These are phyloP conservation scores for Mucor irregularis DNA, from an alignment of 371 early-diverging fungal species.

Conservation along the genomic window DNA sequence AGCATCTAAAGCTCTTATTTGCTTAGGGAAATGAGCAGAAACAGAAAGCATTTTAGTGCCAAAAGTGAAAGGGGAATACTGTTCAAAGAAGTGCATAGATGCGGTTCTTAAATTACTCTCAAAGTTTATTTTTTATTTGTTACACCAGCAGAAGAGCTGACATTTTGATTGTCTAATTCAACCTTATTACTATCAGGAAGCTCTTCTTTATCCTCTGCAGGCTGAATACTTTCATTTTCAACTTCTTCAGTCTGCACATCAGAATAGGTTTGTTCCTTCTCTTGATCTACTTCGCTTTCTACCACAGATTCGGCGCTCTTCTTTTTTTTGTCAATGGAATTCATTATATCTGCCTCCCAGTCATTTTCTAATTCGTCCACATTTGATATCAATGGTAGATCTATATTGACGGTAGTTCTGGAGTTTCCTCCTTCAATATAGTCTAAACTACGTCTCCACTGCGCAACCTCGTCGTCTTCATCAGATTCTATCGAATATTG, in stretches of 20 bases:
- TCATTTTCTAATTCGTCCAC: not conserved
- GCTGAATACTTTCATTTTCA: too few species aligned
- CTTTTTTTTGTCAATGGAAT: constrained; percentile 7
- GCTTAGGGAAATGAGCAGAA: constrained; percentile 7
- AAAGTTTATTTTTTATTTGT: too few species aligned
- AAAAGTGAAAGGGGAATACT: not conserved
- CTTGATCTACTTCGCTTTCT: too few species aligned
- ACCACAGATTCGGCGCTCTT: not conserved
- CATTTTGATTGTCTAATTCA: too few species aligned
- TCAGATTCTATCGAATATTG: not conserved
- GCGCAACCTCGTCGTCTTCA: not conserved
- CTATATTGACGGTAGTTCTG: constrained; percentile 5
- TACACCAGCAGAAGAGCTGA: too few species aligned
- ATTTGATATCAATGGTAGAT: constrained; percentile 10
- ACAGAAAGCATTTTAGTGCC: not conserved
- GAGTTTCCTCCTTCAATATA: not conserved
- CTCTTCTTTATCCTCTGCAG: too few species aligned
- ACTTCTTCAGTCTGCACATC: too few species aligned
- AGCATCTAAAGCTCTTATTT: constrained; percentile 14
- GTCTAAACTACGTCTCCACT: constrained; percentile 17
- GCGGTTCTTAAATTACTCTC: too few species aligned
- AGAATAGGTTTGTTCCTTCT: too few species aligned
- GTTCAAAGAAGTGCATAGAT: not conserved
- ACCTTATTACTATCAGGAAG: too few species aligned
- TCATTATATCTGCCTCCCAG: constrained; percentile 8